Base-by-base conservation (phyloP, 2,329 filamentous ascomycete genomes). In the Helminthosporium solani region DNA sequence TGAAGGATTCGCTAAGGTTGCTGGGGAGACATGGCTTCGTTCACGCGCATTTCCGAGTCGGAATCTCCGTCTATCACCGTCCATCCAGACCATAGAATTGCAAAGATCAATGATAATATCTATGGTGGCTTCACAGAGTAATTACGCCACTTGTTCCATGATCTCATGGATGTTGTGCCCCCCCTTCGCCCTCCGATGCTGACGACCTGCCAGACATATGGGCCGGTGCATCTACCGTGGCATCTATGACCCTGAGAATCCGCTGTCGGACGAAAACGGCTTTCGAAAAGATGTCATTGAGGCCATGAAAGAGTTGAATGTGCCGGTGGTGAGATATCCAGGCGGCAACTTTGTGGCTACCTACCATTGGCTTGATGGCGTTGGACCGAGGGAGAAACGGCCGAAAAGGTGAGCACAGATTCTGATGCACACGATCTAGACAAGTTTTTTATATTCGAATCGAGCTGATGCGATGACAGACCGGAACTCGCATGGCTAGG, bases 71-170 rank as follows among this genome's bases (percentile, higher is more conserved):
- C 78, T 54, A 87, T 90, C 61, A 79, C 79, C 43, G 74, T 91
- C 48, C 81, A 88, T 63, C 75, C 85, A 4, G 68, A 72, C 14
- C 80, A 86, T 66, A 82, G 79, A 56, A 71, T 91, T 44, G 85
- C 85, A 47, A 84, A 84, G 64, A 89, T 94, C 61, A 84, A 90
- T 61, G 81, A 87, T 50, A 88, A 88, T 64, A 88, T 87, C 60
- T 94, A 92, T 77, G 85, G 86, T 45, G 88, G 88, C 9, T 94
- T 94, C 71, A 89, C 85, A 48, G 88, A 94, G 87, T 88, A 74
- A 71, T 81, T 69, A n/a, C n/a, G n/a, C n/a, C n/a, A n/a, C n/a
- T n/a, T n/a, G n/a, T n/a, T n/a, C n/a, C n/a, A n/a, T n/a, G n/a
- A n/a, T n/a, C n/a, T n/a, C n/a, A n/a, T n/a, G n/a, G n/a, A n/a